Evolutionary conservation across 2,329 filamentous ascomycete species (phyloP), one percentile per base, ranked within the genome.

Genomic region (Aureobasidium zeae): DNA sequence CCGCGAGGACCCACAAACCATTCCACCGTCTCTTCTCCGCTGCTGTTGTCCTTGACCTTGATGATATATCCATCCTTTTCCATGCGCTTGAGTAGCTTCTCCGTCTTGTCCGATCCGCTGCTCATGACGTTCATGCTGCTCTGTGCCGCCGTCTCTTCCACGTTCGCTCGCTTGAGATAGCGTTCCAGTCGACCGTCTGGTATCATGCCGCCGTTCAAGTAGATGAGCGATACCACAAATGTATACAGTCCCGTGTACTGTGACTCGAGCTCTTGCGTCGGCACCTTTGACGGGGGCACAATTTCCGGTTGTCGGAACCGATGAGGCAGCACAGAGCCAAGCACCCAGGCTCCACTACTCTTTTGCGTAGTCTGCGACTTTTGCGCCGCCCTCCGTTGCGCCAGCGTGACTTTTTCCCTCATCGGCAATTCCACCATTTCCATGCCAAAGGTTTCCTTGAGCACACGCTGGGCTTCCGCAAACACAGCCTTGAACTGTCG

Each of bases 1-100:
- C 84, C 89, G 16, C 91, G 74, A 5, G 86, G 82, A 2, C 91
- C 91, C 11, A 95, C 76, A 45, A 83, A 76, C 73, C 86, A 98
- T 35, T 85, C 87, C 6, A 86, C 71, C 2, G 76, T 71, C 50
- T 89, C 80, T 26, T 94, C 85, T 19, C 83, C 85, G 1, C 77
- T 78, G 53, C 64, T 63, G 51, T 59, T 74, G 53, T 95, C 87
- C 15, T 79, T 73, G 37, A 80, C 73, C 51, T 77, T 83, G 25
- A 87, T 71, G 2, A 98, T 67, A 57, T 98, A 98, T 0, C 83
- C 84, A 43, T 96, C 87, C 51, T 75, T 81, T 51, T 81, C 74
- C 68, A 96, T 80, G 39, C 76, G 75, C 52, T 80, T 76, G 10
- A 96, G 65, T 3, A 89, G 67, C 41, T 77, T 71, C 5, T 93